Evolutionary conservation across 1,284 basidiomycete genomes (phyloP).

Genomic region (Leucoagaricus sp.): DNA sequence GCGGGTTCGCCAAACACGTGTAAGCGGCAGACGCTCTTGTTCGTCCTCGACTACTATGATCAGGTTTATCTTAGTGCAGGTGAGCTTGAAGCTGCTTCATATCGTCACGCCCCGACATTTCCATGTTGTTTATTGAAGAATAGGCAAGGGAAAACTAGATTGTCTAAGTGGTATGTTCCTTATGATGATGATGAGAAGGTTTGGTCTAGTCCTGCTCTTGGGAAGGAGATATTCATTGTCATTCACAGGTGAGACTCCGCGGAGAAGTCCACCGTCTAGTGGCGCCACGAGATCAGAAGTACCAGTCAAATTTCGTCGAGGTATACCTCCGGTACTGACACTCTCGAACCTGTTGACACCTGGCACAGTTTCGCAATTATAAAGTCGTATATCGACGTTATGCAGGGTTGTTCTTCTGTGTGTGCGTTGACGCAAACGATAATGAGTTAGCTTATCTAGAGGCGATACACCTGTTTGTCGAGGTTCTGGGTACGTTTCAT

Average conservation of each 20-base stretch:
- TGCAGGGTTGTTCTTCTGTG: constrained; percentile 96
- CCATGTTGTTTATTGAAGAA: constrained; percentile 55
- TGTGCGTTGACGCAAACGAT: constrained; percentile 97
- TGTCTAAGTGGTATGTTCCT: constrained; percentile 97
- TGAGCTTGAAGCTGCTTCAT: constrained; percentile 29
- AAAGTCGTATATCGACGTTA: constrained; percentile 96
- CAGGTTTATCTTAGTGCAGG: constrained; percentile 92
- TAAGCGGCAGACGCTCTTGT: background rate
- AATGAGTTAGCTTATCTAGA: constrained; percentile 98
- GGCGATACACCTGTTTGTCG: constrained; percentile 97
- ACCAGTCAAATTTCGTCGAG: constrained; percentile 99
- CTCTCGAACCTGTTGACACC: background rate
- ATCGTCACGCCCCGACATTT: background rate
- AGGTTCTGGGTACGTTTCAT: constrained; percentile 73
- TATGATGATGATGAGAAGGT: constrained; percentile 97
- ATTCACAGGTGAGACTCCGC: constrained; percentile 76
- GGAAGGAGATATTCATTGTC: background rate
- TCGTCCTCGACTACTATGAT: constrained; percentile 53
- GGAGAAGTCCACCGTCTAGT: constrained; percentile 96
- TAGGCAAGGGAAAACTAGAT: constrained; percentile 94
- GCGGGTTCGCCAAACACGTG: constrained; percentile 8
- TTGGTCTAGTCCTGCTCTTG: background rate
- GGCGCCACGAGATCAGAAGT: constrained; percentile 97
- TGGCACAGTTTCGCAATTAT: constrained; percentile 87
- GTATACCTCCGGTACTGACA: constrained; percentile 44